Conservation (phyloP, 2,329 filamentous ascomycete genomes). For the Fusarium domesticum region DNA sequence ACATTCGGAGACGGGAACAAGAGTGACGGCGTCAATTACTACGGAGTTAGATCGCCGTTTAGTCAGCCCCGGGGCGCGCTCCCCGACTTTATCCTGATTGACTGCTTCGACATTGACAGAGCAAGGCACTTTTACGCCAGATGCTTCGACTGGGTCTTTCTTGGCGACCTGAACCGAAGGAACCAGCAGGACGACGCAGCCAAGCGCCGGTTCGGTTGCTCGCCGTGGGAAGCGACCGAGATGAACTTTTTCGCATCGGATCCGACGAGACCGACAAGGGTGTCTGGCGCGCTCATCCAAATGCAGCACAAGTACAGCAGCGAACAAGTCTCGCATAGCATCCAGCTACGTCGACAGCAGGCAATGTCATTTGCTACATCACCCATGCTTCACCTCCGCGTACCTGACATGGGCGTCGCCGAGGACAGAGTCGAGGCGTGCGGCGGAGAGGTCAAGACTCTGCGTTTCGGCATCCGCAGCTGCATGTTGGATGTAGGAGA, state of each 20-base stretch:
- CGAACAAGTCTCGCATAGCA: constrained; percentile 7
- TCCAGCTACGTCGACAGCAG: constrained; percentile 14
- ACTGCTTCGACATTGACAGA: constrained; percentile 23
- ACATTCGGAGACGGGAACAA: constrained; percentile 9
- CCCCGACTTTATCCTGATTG: constrained; percentile 24
- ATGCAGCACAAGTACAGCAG: constrained; percentile 6
- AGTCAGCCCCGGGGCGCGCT: constrained; percentile 12
- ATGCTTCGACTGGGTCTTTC: constrained; percentile 26
- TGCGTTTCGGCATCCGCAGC: constrained; percentile 24
- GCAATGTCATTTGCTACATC: constrained; percentile 15
- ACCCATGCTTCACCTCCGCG: constrained; percentile 23
- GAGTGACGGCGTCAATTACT: not conserved
- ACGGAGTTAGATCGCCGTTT: constrained; percentile 4
- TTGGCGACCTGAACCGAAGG: constrained; percentile 21
- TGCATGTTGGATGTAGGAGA: constrained; percentile 28
- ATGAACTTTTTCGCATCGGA: constrained; percentile 25
- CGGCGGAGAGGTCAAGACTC: constrained; percentile 19
- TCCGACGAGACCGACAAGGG: not conserved
- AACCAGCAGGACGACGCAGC: constrained; percentile 7
- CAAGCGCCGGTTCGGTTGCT: constrained; percentile 24
- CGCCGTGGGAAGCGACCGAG: constrained; percentile 20
- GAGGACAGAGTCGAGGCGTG: constrained; percentile 23
- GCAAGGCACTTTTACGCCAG: constrained; percentile 23
- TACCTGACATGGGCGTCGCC: constrained; percentile 22
- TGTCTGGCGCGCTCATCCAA: constrained; percentile 21